phyloP scores from a whole-genome alignment of 352 stramenopile species.

The Globisporangium megalacanthum region DNA sequence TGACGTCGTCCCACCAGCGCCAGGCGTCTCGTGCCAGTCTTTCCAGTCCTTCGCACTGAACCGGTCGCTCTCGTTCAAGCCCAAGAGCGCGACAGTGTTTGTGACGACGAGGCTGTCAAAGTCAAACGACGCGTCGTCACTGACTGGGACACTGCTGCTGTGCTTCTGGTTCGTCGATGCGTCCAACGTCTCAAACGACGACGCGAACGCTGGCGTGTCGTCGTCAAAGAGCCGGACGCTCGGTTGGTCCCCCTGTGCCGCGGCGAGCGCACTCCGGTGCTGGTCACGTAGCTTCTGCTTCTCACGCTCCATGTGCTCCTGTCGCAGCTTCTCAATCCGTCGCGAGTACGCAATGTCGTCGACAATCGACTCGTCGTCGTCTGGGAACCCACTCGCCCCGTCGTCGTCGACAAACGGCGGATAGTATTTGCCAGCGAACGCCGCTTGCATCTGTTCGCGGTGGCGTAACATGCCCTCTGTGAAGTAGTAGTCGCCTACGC shows the following conservation, averaged over 20 bases:
- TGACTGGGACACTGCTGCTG: slow-evolving; percentile 9
- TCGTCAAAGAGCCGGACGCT: slow-evolving; percentile 39
- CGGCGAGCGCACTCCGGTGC: slow-evolving; percentile 1
- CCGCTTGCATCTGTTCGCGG: slow-evolving; percentile 22
- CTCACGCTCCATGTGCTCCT: slow-evolving; percentile 61
- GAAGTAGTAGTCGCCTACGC: slow-evolving; percentile 42
- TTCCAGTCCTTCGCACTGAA: neutral
- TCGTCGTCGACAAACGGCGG: slow-evolving; percentile 25
- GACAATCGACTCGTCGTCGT: slow-evolving; percentile 28
- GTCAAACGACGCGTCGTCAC: slow-evolving; percentile 29
- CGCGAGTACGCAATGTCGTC: slow-evolving; percentile 23
- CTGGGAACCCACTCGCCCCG: slow-evolving; percentile 27
- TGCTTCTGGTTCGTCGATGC: neutral
- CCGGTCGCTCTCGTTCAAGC: slow-evolving; percentile 2
- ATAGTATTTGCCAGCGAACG: slow-evolving; percentile 15
- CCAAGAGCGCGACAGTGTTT: neutral
- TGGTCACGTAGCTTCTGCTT: slow-evolving; percentile 35
- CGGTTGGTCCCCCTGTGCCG: slow-evolving; percentile 10
- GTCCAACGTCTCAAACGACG: neutral
- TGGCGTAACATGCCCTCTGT: slow-evolving; percentile 41
- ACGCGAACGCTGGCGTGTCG: slow-evolving; percentile 14
- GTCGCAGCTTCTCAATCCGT: slow-evolving; percentile 53
- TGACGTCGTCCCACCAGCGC: too few relatives aligned
- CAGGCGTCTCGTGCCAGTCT: neutral
- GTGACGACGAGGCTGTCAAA: slow-evolving; percentile 39